Evolutionary conservation across 306 rosid species (phyloP), one percentile per base, ranked within the genome.

Genomic region (Dalbergia oliveri): DNA sequence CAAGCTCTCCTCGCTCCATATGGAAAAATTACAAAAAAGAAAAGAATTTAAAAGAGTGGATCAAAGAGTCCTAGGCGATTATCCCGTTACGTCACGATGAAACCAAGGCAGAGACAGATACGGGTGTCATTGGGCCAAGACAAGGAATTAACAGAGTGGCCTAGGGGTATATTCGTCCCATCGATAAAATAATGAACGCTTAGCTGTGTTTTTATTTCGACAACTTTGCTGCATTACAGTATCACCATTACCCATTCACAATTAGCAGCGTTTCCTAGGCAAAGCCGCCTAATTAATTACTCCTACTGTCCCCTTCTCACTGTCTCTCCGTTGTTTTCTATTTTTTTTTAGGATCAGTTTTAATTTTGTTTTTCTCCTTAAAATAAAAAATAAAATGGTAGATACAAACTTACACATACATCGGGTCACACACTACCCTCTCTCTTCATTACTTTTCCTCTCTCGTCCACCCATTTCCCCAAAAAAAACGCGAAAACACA

Each of bases 61-160:
- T 19, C 60, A 62, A 26, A 26, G 5, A 31, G 70, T 63, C 91
- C 67, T 85, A 54, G 88, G 79, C 34, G 81, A 75, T n/a, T n/a
- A n/a, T 74, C 81, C 88, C 90, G 87, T 87, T 87, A 76, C 89
- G 89, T 89, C 86, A 81, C 77, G 80, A 82, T 72, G 87, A 60
- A 79, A 82, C 73, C 84, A 31, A 83, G 78, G 15, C 45, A 63
- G 67, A 50, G 19, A 65, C 9, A n/a, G 54, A 18, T 54, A 66
- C 79, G 66, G 23, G 7, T 59, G 44, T 50, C 9, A 67, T 33
- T 31, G 58, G 41, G 45, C 9, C 5, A 11, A 65, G 64, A 67
- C 43, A 44, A 5, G 16, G 26, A 69, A 65, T 15, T 58, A 9
- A 57, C 11, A 15, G 44, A 82, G 58, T 14, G 5, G 15, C 11